Evolutionary conservation across 306 rosid genomes (phyloP).

Genomic region (Bauhinia variegata): DNA sequence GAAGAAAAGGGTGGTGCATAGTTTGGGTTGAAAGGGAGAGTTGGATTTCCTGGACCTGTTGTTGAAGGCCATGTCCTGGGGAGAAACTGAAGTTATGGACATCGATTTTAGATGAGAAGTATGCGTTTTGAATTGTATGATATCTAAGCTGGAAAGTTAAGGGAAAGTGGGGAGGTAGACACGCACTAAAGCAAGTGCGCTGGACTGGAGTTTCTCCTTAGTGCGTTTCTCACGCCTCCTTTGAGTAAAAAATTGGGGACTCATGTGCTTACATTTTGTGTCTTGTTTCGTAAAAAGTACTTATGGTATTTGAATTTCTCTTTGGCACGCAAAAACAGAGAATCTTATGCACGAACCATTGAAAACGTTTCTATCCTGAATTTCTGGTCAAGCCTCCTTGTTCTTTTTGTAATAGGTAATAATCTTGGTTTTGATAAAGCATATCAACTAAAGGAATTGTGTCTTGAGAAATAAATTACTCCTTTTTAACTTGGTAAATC

Average conservation of each 20-base stretch:
- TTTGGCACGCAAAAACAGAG: too few species aligned
- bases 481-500: too few species aligned
- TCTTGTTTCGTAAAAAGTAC: conserved; percentile 21
- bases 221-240: conserved; percentile 66
- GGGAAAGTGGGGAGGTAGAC: conserved; percentile 36
- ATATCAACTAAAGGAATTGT: conserved; percentile 9
- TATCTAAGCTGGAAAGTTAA: neutral
- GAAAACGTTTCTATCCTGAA: conserved; percentile 29
- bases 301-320: neutral
- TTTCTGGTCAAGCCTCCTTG: conserved; percentile 31
- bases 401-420: neutral
- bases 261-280: conserved; percentile 45
- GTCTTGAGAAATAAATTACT: too few species aligned
- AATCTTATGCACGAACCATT: too few species aligned
- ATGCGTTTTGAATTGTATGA: conserved; percentile 26
- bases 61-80: conserved; percentile 64
- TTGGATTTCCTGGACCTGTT: conserved; percentile 53
- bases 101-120: conserved; percentile 14
- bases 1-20: conserved; percentile 74
- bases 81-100: conserved; percentile 25
- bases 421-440: neutral
- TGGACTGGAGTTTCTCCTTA: conserved; percentile 30
- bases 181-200: conserved; percentile 57
- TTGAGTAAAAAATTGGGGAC: conserved; percentile 34
- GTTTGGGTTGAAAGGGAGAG: conserved; percentile 50